Percentiles rank a stretch among this genome's conserved stretches.
Evolutionary conservation across 192 early-diverging fungal genomes (phyloP).

Genomic region (Backusella psychrophila): DNA sequence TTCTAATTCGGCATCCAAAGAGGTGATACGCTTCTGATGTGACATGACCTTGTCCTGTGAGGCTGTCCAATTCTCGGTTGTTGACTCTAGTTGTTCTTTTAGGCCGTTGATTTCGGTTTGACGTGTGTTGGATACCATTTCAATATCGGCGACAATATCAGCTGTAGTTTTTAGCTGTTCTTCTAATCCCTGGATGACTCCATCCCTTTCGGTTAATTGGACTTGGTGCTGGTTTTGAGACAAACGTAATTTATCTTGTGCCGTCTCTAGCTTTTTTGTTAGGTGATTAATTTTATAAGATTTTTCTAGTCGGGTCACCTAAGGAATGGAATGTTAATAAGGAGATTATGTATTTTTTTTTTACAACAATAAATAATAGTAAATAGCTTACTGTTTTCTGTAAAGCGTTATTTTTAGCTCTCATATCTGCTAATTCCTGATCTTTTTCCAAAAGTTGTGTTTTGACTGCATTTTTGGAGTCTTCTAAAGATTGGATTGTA

Average conservation of each 20-base stretch:
- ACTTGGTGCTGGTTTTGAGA: neutral
- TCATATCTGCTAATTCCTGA: conserved; percentile 21
- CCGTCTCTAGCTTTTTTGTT: conserved; percentile 12
- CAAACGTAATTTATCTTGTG: neutral
- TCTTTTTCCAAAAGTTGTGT: conserved; percentile 11
- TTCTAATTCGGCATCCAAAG: neutral
- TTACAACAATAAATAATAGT: neutral
- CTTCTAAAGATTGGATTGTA: conserved; percentile 3
- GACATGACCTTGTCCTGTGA: neutral
- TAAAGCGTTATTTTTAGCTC: conserved; percentile 15
- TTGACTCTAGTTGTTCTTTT: neutral
- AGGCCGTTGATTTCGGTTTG: neutral
- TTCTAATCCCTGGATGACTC: neutral
- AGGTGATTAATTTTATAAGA: conserved; percentile 9
- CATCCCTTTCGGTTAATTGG: neutral
- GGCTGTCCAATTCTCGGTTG: neutral
- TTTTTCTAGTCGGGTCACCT: neutral
- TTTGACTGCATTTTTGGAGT: conserved; percentile 12
- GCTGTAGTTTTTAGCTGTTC: neutral
- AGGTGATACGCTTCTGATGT: neutral
- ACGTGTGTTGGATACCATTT: neutral
- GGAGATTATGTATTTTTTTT: neutral
- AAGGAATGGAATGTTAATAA: neutral
- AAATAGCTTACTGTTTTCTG: conserved; percentile 19
- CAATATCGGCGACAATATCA: neutral